Conservation (phyloP, 1,284 basidiomycete genomes). For the Ganoderma sp. region DNA sequence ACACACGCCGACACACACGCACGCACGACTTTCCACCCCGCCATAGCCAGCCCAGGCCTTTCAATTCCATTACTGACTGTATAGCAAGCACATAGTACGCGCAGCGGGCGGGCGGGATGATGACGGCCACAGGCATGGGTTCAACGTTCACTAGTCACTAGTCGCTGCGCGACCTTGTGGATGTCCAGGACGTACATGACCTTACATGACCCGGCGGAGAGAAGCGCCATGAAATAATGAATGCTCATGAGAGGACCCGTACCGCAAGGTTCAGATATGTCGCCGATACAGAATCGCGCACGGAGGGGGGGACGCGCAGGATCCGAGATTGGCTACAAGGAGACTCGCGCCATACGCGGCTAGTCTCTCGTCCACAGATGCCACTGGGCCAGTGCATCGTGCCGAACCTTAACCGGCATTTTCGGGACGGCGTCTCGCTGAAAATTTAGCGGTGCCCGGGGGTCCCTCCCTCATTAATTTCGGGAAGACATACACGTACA, state of each 20-base stretch:
- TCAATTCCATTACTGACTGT: too few species aligned
- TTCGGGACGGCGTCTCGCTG: slow-evolving; percentile 14
- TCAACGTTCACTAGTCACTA: too few species aligned
- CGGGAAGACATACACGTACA: neutral
- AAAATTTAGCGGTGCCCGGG: slow-evolving; percentile 17
- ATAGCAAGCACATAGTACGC: too few species aligned
- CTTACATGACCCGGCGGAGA: too few species aligned
- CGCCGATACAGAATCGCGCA: slow-evolving; percentile 29
- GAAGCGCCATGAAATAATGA: neutral
- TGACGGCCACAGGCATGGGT: neutral
- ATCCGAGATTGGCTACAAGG: slow-evolving; percentile 32
- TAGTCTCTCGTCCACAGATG: neutral
- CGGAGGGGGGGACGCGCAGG: neutral
- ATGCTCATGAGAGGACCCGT: too few species aligned
- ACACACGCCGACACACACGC: too few species aligned
- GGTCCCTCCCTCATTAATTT: slow-evolving; percentile 16
- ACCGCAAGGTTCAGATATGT: slow-evolving; percentile 18
- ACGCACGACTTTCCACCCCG: neutral
- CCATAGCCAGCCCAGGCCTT: neutral
- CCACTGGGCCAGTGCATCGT: neutral
- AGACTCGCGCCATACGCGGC: slow-evolving; percentile 16
- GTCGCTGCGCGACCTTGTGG: neutral
- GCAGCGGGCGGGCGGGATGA: neutral
- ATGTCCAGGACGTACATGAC: too few species aligned
- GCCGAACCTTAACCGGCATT: too few species aligned